Evolutionary conservation across 2,329 filamentous ascomycete species (phyloP).

Genomic region (Dactylellina sp.): DNA sequence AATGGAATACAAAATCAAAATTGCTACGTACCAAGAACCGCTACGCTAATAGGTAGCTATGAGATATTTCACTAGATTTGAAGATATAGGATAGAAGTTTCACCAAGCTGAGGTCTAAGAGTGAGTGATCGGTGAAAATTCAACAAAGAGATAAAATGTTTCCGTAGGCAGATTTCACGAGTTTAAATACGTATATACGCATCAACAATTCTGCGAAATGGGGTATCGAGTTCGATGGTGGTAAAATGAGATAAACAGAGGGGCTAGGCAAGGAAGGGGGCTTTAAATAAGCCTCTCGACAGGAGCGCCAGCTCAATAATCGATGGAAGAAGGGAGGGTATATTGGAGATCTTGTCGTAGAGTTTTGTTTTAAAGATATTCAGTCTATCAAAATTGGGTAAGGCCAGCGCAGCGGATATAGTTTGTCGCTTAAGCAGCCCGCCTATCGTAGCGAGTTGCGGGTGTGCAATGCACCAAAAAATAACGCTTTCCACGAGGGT

Average conservation of each 20-base stretch:
- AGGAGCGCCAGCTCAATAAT: too few relatives aligned
- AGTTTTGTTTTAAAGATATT: not conserved
- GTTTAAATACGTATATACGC: too few relatives aligned
- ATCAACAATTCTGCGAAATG: too few relatives aligned
- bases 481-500: slow-evolving; percentile 3
- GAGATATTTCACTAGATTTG: too few relatives aligned
- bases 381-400: not conserved
- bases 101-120: too few relatives aligned
- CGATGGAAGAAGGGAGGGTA: too few relatives aligned
- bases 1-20: not conserved
- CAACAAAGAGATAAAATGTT: too few relatives aligned
- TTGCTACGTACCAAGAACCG: not conserved
- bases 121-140: not conserved
- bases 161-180: too few relatives aligned
- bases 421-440: slow-evolving; percentile 10
- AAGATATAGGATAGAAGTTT: too few relatives aligned
- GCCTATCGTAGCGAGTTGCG: slow-evolving; percentile 14
- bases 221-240: too few relatives aligned
- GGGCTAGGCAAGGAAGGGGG: too few relatives aligned
- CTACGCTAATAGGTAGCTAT: too few relatives aligned
- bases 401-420: not conserved
- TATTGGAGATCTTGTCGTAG: not conserved
- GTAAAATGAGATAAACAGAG: not conserved
- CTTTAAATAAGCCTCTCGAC: not conserved
- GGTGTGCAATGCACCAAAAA: slow-evolving; percentile 9